Evolutionary conservation across 176 grass and related monocot genomes (phyloP).

Genomic region (Aegilops tauschii): DNA sequence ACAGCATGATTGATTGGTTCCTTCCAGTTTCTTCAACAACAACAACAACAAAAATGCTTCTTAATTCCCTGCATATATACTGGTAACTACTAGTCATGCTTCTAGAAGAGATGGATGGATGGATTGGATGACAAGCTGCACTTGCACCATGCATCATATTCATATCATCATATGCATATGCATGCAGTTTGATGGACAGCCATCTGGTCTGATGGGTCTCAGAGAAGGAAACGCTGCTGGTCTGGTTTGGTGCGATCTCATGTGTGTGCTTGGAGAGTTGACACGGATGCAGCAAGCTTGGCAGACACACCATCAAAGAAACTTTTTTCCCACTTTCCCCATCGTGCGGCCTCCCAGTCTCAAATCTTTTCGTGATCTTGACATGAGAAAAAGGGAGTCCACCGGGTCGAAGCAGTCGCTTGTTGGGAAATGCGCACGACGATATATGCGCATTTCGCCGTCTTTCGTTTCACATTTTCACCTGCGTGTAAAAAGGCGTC

Average conservation of each 20-base stretch:
- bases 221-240: neutral
- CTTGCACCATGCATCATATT: too few relatives aligned
- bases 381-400: conserved; percentile 1
- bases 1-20: neutral
- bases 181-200: neutral
- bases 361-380: conserved; percentile 28
- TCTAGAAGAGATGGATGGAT: conserved; percentile 16
- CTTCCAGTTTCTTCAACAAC: neutral
- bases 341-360: conserved; percentile 3
- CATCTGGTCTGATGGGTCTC: too few relatives aligned
- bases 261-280: conserved; percentile 21
- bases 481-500: neutral
- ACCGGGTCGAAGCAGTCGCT: neutral
- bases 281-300: conserved; percentile 28
- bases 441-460: neutral
- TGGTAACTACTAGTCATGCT: neutral
- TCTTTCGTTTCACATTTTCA: conserved; percentile 8
- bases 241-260: neutral
- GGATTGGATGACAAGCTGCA: conserved; percentile 23
- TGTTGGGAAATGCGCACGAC: neutral
- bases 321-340: neutral
- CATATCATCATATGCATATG: too few relatives aligned
- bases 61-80: neutral
- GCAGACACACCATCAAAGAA: neutral
- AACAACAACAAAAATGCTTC: neutral